Conservation (phyloP, 169 alveolate genomes). For the Cyclospora cayetanensis region DNA sequence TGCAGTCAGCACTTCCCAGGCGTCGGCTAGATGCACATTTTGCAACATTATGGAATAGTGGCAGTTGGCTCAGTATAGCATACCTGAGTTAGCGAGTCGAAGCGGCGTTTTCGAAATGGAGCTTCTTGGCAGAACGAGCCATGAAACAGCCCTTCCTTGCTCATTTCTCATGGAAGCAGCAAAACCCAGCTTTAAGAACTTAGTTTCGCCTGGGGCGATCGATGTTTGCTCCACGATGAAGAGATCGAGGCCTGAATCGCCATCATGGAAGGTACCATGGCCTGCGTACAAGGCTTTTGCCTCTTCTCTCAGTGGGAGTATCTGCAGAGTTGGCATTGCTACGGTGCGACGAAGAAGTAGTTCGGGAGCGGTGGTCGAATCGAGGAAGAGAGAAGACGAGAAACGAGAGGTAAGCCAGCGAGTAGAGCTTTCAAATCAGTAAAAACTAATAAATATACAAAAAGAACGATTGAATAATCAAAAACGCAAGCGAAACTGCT, state of each 20-base stretch:
- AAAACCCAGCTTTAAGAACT: slow-evolving; percentile 85
- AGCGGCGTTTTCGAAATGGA: slow-evolving; percentile 92
- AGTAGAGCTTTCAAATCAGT: no score
- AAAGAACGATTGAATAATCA: no score
- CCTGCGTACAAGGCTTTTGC: slow-evolving; percentile 29
- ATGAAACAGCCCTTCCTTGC: slow-evolving; percentile 68
- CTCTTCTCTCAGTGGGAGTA: slow-evolving; percentile 42
- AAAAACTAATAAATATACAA: no score
- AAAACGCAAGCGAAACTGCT: no score
- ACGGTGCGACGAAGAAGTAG: no score
- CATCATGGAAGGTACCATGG: slow-evolving; percentile 87
- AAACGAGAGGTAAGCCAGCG: no score
- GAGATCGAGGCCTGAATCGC: slow-evolving; percentile 92
- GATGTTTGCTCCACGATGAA: slow-evolving; percentile 87
- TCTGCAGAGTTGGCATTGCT: neutral
- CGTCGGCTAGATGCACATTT: neutral
- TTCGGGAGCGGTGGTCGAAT: no score
- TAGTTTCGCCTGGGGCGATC: slow-evolving; percentile 86
- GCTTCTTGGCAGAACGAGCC: slow-evolving; percentile 89
- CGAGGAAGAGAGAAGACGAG: no score
- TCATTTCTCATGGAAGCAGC: slow-evolving; percentile 81
- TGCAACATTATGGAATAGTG: no score
- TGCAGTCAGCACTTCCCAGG: neutral
- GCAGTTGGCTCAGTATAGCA: no score
- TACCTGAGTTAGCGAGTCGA: slow-evolving; percentile 88